A percentile compares a stretch with the other conserved stretches of the same genome.
Conservation (phyloP, 768 basidiomycete genomes). For the Amanita subjunquillea region DNA sequence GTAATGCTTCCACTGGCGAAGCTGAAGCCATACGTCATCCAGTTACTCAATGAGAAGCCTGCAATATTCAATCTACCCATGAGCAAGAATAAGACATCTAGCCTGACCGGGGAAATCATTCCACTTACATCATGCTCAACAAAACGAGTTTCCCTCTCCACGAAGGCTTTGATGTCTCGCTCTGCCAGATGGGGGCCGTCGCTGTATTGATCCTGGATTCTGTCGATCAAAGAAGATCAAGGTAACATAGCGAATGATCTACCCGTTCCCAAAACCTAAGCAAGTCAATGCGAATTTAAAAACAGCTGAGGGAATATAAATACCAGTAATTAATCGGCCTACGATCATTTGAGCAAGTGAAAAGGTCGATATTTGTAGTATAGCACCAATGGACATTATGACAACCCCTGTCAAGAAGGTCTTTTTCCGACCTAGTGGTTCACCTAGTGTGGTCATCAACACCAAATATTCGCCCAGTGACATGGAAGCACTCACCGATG, state of each 20-base stretch:
- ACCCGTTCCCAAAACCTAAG: constrained; percentile 37
- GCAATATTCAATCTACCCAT: constrained; percentile 35
- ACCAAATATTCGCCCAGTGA: neutral
- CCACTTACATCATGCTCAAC: constrained; percentile 36
- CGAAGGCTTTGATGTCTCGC: constrained; percentile 38
- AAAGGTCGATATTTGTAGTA: constrained; percentile 36
- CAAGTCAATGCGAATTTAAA: neutral
- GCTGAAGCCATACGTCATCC: constrained; percentile 45
- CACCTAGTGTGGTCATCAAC: constrained; percentile 16
- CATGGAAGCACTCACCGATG: constrained; percentile 17
- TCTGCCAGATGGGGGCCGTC: constrained; percentile 42
- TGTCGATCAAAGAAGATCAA: neutral
- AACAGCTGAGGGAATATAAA: neutral
- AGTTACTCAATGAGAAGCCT: constrained; percentile 40
- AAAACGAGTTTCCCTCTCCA: constrained; percentile 39
- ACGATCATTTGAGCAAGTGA: constrained; percentile 39
- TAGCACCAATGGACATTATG: constrained; percentile 43
- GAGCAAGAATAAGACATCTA: neutral
- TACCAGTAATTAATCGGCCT: constrained; percentile 35
- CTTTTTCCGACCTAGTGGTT: constrained; percentile 33
- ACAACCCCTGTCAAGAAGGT: constrained; percentile 38
- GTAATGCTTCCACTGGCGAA: constrained; percentile 30
- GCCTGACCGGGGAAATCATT: neutral
- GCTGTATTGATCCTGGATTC: constrained; percentile 31
- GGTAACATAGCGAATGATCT: constrained; percentile 1